A percentile compares a stretch with the other conserved stretches of the same genome.
Evolutionary conservation across 352 stramenopile genomes (phyloP).

Genomic region (Globisporangium parvum): DNA sequence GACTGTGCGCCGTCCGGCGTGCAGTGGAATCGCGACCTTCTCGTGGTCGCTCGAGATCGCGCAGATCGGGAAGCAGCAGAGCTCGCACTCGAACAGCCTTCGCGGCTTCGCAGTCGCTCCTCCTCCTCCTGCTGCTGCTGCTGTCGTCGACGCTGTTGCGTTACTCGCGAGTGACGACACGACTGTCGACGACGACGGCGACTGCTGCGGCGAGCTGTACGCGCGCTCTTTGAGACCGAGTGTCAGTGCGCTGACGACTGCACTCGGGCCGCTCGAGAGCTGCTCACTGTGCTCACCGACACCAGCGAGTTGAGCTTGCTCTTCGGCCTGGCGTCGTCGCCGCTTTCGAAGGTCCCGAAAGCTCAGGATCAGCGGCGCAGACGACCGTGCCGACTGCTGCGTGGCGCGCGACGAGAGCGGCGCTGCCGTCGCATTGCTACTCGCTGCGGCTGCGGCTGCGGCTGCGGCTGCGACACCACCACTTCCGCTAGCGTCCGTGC

Average conservation of each 20-base stretch:
- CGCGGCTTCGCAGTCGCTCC: slow-evolving; percentile 6
- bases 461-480: neutral
- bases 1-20: slow-evolving; percentile 2
- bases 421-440: neutral
- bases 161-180: neutral
- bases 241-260: slow-evolving; percentile 1
- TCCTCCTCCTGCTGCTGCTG: slow-evolving; percentile 4
- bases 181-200: no score
- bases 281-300: neutral
- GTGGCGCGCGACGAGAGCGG: slow-evolving; percentile 4
- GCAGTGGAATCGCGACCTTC: slow-evolving; percentile 20
- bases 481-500: neutral
- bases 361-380: slow-evolving; percentile 5
- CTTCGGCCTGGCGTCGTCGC: slow-evolving; percentile 3
- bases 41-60: slow-evolving; percentile 15
- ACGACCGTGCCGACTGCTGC: slow-evolving; percentile 2
- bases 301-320: slow-evolving; percentile 5
- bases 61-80: slow-evolving; percentile 36
- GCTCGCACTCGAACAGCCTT: slow-evolving; percentile 34
- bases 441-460: no score
- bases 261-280: neutral
- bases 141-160: no score
- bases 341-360: slow-evolving; percentile 12
- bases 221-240: slow-evolving; percentile 10
- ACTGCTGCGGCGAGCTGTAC: neutral